These are phyloP conservation scores for Tricholoma saponaceum DNA, from an alignment of 768 basidiomycete genomes.

Conservation along the genomic window DNA sequence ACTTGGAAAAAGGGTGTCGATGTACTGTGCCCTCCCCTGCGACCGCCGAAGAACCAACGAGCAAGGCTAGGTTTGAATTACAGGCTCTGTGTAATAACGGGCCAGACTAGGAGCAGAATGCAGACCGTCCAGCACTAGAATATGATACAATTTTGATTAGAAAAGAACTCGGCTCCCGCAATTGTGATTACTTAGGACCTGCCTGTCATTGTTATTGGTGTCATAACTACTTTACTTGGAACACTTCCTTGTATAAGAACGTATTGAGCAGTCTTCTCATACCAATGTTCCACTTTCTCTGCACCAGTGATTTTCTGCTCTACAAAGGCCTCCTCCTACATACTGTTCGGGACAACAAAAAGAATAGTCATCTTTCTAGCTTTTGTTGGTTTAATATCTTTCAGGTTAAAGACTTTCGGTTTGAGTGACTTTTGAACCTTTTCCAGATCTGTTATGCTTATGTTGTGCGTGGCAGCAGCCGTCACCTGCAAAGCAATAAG, in stretches of 20 bases:
- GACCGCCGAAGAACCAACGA: slow-evolving; percentile 13
- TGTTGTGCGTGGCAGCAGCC: neutral
- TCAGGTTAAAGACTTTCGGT: neutral
- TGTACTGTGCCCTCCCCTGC: slow-evolving; percentile 8
- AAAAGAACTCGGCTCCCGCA: too few species aligned
- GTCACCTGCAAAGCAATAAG: too few species aligned
- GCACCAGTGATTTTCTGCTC: neutral
- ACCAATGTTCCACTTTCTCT: neutral
- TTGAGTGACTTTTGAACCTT: neutral
- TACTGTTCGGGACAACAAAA: neutral
- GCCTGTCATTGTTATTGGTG: too few species aligned
- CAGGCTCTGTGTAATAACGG: slow-evolving; percentile 56
- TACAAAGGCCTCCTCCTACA: neutral
- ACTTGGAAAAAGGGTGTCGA: too few species aligned
- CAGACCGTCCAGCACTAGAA: too few species aligned
- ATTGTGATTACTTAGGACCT: too few species aligned
- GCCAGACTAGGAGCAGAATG: slow-evolving; percentile 53
- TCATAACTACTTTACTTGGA: too few species aligned
- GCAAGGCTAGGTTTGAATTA: slow-evolving; percentile 51
- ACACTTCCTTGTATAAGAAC: too few species aligned
- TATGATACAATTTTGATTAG: too few species aligned
- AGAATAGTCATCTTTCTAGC: neutral
- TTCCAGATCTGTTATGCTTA: neutral
- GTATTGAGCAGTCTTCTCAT: neutral
- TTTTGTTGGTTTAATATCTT: neutral